These are phyloP conservation scores for Cyclotella baltica DNA, from an alignment of 108 stramenopile species.

Conservation along the genomic window DNA sequence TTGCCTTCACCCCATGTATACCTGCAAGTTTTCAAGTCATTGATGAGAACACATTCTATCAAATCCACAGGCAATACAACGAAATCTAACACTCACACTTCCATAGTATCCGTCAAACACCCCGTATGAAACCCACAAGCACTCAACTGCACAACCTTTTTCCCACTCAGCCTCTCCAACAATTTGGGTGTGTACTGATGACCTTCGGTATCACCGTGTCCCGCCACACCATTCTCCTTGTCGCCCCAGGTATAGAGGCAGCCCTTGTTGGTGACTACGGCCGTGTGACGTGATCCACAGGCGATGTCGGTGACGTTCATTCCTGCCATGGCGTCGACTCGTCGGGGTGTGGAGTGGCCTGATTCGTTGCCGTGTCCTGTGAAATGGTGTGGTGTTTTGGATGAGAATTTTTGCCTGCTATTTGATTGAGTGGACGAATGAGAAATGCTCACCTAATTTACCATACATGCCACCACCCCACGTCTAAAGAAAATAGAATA, in stretches of 20 bases:
- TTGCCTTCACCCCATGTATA: constrained; percentile 68
- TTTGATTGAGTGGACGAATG: neutral
- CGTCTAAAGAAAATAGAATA: too few relatives aligned
- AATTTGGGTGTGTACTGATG: constrained; percentile 95
- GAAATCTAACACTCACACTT: constrained; percentile 66
- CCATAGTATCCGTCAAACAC: constrained; percentile 85
- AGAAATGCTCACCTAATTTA: constrained; percentile 51
- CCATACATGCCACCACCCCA: constrained; percentile 98
- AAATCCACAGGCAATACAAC: too few relatives aligned
- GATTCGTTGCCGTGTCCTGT: constrained; percentile 95
- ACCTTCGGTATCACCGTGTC: constrained; percentile 93
- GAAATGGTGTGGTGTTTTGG: neutral
- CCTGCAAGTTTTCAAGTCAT: too few relatives aligned
- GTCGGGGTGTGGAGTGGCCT: constrained; percentile 92
- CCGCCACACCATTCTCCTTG: constrained; percentile 92
- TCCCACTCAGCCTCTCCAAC: constrained; percentile 81
- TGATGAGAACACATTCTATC: too few relatives aligned
- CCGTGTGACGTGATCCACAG: constrained; percentile 93
- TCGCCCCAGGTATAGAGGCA: constrained; percentile 69
- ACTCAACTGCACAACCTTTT: constrained; percentile 86
- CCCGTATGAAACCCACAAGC: constrained; percentile 97
- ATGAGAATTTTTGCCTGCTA: neutral
- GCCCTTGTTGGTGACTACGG: constrained; percentile 84
- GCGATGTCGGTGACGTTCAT: constrained; percentile 87
- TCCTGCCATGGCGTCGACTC: constrained; percentile 88